Evolutionary conservation across 2,329 filamentous ascomycete species (phyloP).

Genomic region (Fusarium tjaetaba): DNA sequence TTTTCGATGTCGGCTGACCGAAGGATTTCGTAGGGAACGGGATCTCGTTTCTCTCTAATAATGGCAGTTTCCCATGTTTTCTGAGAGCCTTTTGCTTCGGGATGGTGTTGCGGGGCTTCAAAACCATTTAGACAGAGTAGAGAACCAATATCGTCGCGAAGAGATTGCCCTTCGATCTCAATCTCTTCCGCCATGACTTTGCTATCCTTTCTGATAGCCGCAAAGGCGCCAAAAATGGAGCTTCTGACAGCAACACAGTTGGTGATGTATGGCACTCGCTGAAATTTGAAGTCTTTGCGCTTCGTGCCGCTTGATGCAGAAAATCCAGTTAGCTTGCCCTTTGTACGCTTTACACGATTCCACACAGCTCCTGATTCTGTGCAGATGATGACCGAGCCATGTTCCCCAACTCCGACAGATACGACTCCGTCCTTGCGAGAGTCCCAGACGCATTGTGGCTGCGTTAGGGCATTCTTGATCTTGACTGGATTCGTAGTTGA

Average conservation of each 20-base stretch:
- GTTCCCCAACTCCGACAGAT: conserved; percentile 89
- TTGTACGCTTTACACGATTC: conserved; percentile 84
- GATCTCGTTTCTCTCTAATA: conserved; percentile 58
- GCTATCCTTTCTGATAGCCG: conserved; percentile 84
- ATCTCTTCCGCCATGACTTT: conserved; percentile 81
- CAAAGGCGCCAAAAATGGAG: conserved; percentile 90
- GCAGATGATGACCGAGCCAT: conserved; percentile 93
- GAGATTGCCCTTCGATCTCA: conserved; percentile 68
- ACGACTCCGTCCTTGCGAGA: conserved; percentile 86
- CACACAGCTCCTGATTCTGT: conserved; percentile 94
- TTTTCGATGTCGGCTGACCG: conserved; percentile 72
- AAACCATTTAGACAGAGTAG: conserved; percentile 76
- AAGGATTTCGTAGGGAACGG: conserved; percentile 63
- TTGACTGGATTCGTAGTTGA: conserved; percentile 95
- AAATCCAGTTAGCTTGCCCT: conserved; percentile 74
- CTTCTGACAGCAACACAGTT: conserved; percentile 85
- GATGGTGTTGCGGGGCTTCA: conserved; percentile 52
- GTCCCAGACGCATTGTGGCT: conserved; percentile 86
- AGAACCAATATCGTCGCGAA: conserved; percentile 79
- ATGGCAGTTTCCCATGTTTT: conserved; percentile 51
- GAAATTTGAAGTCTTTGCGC: conserved; percentile 93
- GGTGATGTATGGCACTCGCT: conserved; percentile 87
- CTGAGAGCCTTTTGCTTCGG: conserved; percentile 50
- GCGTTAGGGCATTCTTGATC: conserved; percentile 82
- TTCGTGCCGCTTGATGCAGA: conserved; percentile 64